These are phyloP conservation scores for Raphidocelis subcapitata DNA, from an alignment of 139 green algal genomes.

Conservation along the genomic window DNA sequence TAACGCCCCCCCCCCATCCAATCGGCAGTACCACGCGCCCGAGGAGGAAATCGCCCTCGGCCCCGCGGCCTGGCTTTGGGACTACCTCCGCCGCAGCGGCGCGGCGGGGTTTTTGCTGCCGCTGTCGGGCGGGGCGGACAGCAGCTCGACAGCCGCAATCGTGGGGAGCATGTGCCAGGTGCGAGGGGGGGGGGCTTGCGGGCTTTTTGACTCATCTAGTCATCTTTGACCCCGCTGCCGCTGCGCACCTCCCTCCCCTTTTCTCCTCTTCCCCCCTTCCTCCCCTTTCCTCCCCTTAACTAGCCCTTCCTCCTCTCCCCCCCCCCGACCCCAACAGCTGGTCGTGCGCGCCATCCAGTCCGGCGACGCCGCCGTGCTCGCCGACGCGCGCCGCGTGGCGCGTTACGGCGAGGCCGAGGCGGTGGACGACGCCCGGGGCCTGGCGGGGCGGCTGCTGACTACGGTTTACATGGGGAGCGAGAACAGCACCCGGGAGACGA, in stretches of 20 bases:
- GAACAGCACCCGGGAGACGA: slow-evolving; percentile 82
- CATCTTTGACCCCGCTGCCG: too few species aligned
- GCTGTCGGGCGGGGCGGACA: slow-evolving; percentile 87
- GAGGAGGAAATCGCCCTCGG: slow-evolving; percentile 96
- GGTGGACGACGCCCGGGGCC: slow-evolving; percentile 33
- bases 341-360: slow-evolving; percentile 44
- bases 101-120: slow-evolving; percentile 91
- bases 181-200: slow-evolving; percentile 9
- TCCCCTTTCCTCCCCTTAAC: background rate
- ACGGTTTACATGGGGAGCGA: slow-evolving; percentile 95
- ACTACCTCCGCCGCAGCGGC: slow-evolving; percentile 86
- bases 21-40: slow-evolving; percentile 32
- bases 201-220: too few species aligned
- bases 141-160: slow-evolving; percentile 82
- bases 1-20: too few species aligned
- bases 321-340: slow-evolving; percentile 32
- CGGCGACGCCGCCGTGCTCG: slow-evolving; percentile 67
- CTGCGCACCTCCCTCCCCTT: too few species aligned
- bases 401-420: slow-evolving; percentile 45
- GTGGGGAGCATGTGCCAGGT: slow-evolving; percentile 96
- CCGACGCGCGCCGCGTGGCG: slow-evolving; percentile 71
- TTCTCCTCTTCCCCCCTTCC: too few species aligned
- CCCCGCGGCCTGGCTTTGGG: slow-evolving; percentile 97
- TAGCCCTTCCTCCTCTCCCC: too few species aligned
- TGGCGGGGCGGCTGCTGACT: slow-evolving; percentile 81